Conservation (phyloP, 163 green algal species). For the Scenedesmus sp. region DNA sequence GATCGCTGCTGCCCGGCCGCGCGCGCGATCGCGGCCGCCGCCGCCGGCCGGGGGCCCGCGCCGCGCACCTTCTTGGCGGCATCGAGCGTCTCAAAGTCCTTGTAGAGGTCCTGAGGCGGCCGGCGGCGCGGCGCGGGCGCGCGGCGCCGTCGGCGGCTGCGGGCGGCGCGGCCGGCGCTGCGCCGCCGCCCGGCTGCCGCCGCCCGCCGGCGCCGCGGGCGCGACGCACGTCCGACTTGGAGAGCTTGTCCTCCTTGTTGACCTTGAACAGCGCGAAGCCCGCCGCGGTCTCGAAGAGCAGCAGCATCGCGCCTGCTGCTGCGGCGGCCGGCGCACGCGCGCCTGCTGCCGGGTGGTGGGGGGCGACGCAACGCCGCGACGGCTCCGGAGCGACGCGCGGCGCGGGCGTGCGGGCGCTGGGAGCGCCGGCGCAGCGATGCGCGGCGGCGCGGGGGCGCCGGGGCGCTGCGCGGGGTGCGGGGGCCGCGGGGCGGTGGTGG, state of each 20-base stretch:
- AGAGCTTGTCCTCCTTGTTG: conserved; percentile 90
- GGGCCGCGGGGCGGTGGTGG: too few relatives aligned
- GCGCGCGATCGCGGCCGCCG: not conserved
- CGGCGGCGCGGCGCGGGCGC: not conserved
- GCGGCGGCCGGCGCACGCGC: too few relatives aligned
- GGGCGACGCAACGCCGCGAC: too few relatives aligned
- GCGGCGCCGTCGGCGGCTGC: conserved; percentile 6
- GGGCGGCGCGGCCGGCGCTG: not conserved
- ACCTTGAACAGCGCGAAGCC: conserved; percentile 99
- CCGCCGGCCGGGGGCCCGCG: not conserved
- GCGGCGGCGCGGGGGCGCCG: too few relatives aligned
- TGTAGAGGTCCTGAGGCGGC: conserved; percentile 77
- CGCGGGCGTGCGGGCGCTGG: too few relatives aligned
- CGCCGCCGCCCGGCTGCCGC: not conserved
- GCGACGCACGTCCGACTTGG: conserved; percentile 82
- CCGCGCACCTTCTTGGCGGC: conserved; percentile 77
- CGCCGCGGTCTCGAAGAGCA: conserved; percentile 96
- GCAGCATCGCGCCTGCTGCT: conserved; percentile 79
- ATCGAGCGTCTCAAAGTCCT: conserved; percentile 86
- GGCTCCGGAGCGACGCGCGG: too few relatives aligned
- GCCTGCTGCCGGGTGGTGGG: too few relatives aligned
- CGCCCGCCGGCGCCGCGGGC: too few relatives aligned
- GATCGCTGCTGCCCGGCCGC: not conserved
- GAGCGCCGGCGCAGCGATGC: too few relatives aligned
- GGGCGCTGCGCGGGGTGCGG: too few relatives aligned